Evolutionary conservation across 1,139 yeast genomes (phyloP).

Genomic region (Nakaseomyces uthaithaninus): DNA sequence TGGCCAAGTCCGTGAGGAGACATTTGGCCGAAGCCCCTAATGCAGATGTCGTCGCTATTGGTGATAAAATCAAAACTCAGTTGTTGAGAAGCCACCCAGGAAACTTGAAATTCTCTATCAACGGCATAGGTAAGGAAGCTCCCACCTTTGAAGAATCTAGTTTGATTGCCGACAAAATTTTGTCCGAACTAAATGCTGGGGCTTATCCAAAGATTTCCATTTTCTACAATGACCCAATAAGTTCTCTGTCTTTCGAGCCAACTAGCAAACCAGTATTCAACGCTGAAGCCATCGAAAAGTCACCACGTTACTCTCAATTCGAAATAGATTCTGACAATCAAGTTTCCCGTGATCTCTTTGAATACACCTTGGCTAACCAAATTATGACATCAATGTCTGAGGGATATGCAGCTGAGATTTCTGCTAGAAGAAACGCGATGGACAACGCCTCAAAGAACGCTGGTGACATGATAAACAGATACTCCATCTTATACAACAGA

Average conservation of each 20-base stretch:
- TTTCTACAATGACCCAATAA: conserved; percentile 77
- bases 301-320: conserved; percentile 81
- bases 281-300: conserved; percentile 64
- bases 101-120: conserved; percentile 64
- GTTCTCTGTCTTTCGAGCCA: conserved; percentile 90
- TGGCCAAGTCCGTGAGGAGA: conserved; percentile 78
- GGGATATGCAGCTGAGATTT: conserved; percentile 96
- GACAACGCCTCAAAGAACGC: conserved; percentile 99
- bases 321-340: conserved; percentile 75
- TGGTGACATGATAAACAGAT: conserved; percentile 94
- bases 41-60: conserved; percentile 79
- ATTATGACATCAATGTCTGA: conserved; percentile 90
- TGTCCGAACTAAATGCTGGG: conserved; percentile 38
- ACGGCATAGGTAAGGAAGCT: conserved; percentile 92
- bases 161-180: conserved; percentile 77
- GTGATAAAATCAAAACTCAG: conserved; percentile 91
- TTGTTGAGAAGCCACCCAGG: conserved; percentile 72
- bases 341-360: conserved; percentile 55
- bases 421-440: conserved; percentile 99
- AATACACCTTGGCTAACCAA: conserved; percentile 85
- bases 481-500: conserved; percentile 97
- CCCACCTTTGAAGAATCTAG: conserved; percentile 91
- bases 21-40: conserved; percentile 53
- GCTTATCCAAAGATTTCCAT: conserved; percentile 72
- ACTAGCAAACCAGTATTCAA: conserved; percentile 58